Base-by-base conservation (phyloP, 495 filamentous ascomycete genomes). In the Aspergillus egyptiacus region DNA sequence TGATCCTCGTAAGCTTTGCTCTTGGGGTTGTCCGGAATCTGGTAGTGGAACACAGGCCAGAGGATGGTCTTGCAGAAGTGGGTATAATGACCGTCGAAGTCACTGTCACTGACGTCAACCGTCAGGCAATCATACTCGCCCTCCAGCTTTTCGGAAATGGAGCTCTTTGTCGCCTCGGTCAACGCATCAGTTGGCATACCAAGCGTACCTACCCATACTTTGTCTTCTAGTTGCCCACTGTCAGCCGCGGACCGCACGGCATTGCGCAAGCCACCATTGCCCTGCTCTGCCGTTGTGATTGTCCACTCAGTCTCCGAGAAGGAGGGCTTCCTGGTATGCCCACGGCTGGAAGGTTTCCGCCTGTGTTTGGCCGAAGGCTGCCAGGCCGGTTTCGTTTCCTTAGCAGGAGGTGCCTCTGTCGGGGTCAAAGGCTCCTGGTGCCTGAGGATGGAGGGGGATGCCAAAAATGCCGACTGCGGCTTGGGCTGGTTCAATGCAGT, bases 1-100 rank as follows among this genome's bases (percentile, higher is more conserved):
- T 96, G 90, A 60, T 96, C 91, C 62, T 90, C 83, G 60, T 95
- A 96, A 0, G 91, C 91, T 71, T 96, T 96, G 80, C 88, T 95
- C 74, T 95, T 95, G 9, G 91, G 91, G 62, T 93, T 90, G 63
- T 96, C 91, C 2, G 91, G 91, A 51, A 95, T 93, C 64, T 94
- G 89, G 64, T 96, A 96, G 65, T 96, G 89, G 65, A 96, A 94
- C 28, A 95, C 89, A 6, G 86, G 87, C 86, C 86, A 90, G 17
- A 91, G 76, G 38, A 90, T 87, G 61, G 87, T 82, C 62, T 96
- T 96, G 78, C 88, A 95, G 54, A 89, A 96, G 65, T 95, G 89
- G 9, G 81, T 79, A 59, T 96, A 96, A 65, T 95, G 89, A 3
- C 90, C 89, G 57, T 95, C 86, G 36, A 95, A 89, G 60, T 95